Evolutionary conservation across 2,329 filamentous ascomycete species (phyloP).

Genomic region (Leptosphaerulina australis): DNA sequence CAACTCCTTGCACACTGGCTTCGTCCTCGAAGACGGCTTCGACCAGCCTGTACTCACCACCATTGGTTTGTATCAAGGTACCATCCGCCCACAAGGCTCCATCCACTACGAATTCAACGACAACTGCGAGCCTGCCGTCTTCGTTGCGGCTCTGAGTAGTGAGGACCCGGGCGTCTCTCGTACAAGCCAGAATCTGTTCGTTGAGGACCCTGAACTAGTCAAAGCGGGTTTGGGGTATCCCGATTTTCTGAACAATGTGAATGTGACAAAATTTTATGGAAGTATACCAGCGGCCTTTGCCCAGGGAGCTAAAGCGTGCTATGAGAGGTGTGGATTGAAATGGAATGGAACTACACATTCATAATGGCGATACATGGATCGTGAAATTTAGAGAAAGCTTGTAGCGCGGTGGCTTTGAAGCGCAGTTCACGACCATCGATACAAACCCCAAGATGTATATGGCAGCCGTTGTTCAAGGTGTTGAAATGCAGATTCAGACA

Average conservation of each 20-base stretch:
- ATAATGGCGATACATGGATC: too few species aligned
- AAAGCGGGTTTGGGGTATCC: slow-evolving; percentile 4
- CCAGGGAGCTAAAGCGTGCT: slow-evolving; percentile 1
- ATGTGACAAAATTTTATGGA: slow-evolving; percentile 1
- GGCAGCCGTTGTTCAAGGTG: too few species aligned
- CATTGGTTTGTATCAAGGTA: slow-evolving; percentile 7
- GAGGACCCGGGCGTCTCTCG: slow-evolving; percentile 6
- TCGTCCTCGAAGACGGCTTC: slow-evolving; percentile 10
- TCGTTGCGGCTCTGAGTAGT: slow-evolving; percentile 1
- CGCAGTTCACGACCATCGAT: too few species aligned
- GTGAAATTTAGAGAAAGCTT: too few species aligned
- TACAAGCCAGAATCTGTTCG: slow-evolving; percentile 5
- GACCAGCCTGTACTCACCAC: slow-evolving; percentile 7
- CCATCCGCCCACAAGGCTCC: slow-evolving; percentile 2
- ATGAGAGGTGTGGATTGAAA: slow-evolving; percentile 5
- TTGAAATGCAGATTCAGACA: too few species aligned
- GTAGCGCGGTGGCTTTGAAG: too few species aligned
- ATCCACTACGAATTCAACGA: slow-evolving; percentile 3
- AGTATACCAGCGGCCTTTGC: slow-evolving; percentile 6
- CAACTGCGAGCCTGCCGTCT: slow-evolving; percentile 6
- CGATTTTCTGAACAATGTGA: background rate
- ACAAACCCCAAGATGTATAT: too few species aligned
- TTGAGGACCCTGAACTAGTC: background rate
- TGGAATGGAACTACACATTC: slow-evolving; percentile 7
- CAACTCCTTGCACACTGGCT: slow-evolving; percentile 5